A percentile compares a stretch with the other conserved stretches of the same genome.
Conservation (phyloP, 257 asterid genomes). For the Schizonepeta tenuifolia region DNA sequence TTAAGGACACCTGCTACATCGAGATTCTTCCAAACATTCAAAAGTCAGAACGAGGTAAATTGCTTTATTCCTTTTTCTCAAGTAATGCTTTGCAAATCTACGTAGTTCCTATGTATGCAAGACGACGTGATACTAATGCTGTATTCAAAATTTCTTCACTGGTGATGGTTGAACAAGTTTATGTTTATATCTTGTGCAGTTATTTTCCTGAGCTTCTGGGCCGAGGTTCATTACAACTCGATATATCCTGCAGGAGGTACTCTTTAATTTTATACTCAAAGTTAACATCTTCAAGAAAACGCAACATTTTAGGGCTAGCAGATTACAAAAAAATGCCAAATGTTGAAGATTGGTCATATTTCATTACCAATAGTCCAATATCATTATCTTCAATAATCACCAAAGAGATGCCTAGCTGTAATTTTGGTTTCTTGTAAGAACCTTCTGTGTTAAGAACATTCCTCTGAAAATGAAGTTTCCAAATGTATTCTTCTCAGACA, state of each 20-base stretch:
- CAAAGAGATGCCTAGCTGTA: not conserved
- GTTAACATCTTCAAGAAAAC: not conserved
- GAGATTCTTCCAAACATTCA: constrained; percentile 87
- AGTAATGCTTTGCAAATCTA: not conserved
- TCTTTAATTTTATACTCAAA: not conserved
- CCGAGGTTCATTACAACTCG: constrained; percentile 97
- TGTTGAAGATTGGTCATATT: not conserved
- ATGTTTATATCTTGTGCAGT: constrained; percentile 50
- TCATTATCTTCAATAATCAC: not conserved
- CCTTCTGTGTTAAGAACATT: not conserved
- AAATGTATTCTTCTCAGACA: constrained; percentile 9
- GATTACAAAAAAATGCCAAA: not conserved
- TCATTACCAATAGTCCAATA: not conserved
- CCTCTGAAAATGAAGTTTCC: not conserved
- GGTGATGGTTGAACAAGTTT: not conserved
- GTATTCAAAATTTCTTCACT: not conserved
- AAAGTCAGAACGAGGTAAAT: constrained; percentile 88
- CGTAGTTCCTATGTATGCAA: not conserved
- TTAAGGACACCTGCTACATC: constrained; percentile 93
- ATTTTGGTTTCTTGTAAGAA: not conserved
- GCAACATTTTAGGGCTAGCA: not conserved
- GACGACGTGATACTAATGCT: not conserved
- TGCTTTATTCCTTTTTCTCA: not conserved
- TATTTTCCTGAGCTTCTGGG: constrained; percentile 95
- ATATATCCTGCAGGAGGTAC: constrained; percentile 95